Percentiles rank a stretch among this genome's conserved stretches.
phyloP scores from a whole-genome alignment of 768 basidiomycete genomes.

The Xerocomus potaroensis region DNA sequence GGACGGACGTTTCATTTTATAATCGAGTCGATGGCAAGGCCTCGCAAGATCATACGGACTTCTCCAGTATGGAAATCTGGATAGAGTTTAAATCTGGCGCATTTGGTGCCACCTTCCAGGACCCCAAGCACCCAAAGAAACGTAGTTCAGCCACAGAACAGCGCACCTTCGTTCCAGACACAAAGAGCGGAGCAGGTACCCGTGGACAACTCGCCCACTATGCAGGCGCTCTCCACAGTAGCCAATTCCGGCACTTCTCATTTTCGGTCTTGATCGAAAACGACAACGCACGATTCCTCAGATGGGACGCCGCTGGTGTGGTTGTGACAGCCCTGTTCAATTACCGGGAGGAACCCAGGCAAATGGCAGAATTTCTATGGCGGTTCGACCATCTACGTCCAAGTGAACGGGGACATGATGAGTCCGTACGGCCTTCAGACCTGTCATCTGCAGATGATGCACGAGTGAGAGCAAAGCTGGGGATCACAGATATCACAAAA shows the following conservation, averaged over 20 bases:
- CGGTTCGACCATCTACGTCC: background rate
- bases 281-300: background rate
- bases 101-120: background rate
- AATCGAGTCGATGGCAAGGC: background rate
- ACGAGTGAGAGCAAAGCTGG: background rate
- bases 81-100: background rate
- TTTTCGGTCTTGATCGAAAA: background rate
- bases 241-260: background rate
- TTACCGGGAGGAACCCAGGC: background rate
- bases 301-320: background rate
- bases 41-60: background rate
- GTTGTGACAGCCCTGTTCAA: background rate
- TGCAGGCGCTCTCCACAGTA: background rate
- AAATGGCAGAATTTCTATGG: slow-evolving; percentile 1
- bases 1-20: background rate
- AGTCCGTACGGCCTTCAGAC: background rate
- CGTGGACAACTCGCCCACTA: background rate
- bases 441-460: background rate
- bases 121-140: too few relatives aligned
- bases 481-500: too few relatives aligned
- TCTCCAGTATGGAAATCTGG: background rate
- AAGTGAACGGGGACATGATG: background rate
- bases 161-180: background rate
- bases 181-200: background rate
- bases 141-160: too few relatives aligned